Evolutionary conservation across 129 eudicot species (phyloP), one percentile per base, ranked within the genome.

Genomic region (Tagetes erecta): DNA sequence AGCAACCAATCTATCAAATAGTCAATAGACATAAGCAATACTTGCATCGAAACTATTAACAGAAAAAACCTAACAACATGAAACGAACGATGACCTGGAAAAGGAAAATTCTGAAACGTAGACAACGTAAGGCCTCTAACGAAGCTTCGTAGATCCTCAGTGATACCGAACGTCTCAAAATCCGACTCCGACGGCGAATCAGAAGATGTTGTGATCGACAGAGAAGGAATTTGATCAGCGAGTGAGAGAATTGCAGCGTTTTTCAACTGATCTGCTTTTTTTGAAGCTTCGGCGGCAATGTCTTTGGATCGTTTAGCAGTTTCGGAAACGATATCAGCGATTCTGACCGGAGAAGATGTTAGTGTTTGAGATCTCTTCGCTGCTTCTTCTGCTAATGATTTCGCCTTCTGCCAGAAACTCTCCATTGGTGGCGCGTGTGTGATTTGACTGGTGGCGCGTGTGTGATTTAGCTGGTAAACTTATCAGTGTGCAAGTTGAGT

Each of bases 251-350:
- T 80, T 1, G 86, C 88, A 55, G 84, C 82, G 56, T 80, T 65
- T 30, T 72, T 81, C 8, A 86, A 67, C 66, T 77, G 81, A 39
- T 86, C 88, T 66, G 86, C 86, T 52, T 78, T 76, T 68, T 76
- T 86, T 5, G 91, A 86, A 34, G 91, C 91, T 67, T 86, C 88
- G 55, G 76, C 82, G 65, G 86, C 91, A 72, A 83, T 80, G 84
- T 80, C 73, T 56, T 76, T 76, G 44, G 84, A 81, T 35, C 73
- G 81, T 14, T 75, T 81, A 70, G 84, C 80, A 47, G 84, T 81
- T 40, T 81, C 81, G 34, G 84, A 70, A 67, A 81, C 81, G 62
- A 81, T 76, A 50, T 81, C 84, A 46, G 84, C 81, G 69, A 81
- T 81, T 81, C 67, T 64, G 74, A 72, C 80, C 31, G 84, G 84